Evolutionary conservation across 1,284 basidiomycete species (phyloP).

Genomic region (Ganoderma lucidum): DNA sequence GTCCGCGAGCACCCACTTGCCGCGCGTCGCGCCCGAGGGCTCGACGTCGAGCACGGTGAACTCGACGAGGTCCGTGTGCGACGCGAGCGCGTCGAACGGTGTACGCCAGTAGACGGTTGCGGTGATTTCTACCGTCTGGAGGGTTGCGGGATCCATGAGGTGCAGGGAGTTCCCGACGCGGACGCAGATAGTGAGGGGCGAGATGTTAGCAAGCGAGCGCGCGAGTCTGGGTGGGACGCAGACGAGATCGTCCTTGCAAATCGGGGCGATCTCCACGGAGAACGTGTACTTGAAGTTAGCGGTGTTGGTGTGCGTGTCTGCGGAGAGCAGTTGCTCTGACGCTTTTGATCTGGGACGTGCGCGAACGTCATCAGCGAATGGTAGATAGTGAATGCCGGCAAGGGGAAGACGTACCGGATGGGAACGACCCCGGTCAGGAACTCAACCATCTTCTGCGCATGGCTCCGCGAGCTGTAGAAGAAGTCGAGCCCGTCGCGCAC

Average conservation of each 20-base stretch:
- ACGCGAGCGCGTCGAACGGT: slow-evolving; percentile 87
- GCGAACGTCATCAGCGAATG: not conserved
- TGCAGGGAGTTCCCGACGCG: slow-evolving; percentile 94
- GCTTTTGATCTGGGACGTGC: slow-evolving; percentile 75
- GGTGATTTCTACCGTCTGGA: slow-evolving; percentile 86
- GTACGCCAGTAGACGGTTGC: slow-evolving; percentile 90
- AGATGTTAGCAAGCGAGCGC: slow-evolving; percentile 86
- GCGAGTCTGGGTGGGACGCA: slow-evolving; percentile 89
- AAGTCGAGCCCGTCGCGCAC: slow-evolving; percentile 96
- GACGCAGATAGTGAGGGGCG: slow-evolving; percentile 86
- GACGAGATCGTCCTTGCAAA: slow-evolving; percentile 98
- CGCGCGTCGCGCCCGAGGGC: slow-evolving; percentile 73
- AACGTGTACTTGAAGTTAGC: slow-evolving; percentile 99
- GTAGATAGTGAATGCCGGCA: not conserved
- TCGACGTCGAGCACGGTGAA: slow-evolving; percentile 97
- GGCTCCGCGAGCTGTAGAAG: slow-evolving; percentile 91
- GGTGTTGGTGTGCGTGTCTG: slow-evolving; percentile 92
- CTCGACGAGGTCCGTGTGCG: slow-evolving; percentile 88
- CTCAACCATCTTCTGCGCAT: slow-evolving; percentile 98
- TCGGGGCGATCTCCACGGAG: slow-evolving; percentile 95
- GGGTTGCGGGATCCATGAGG: slow-evolving; percentile 88
- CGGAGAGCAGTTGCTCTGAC: slow-evolving; percentile 93
- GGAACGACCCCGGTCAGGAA: slow-evolving; percentile 92
- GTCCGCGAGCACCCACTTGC: slow-evolving; percentile 89
- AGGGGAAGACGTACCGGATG: slow-evolving; percentile 63